Conservation (phyloP, 805 yeast species). For the Schwanniomyces yamadae region DNA sequence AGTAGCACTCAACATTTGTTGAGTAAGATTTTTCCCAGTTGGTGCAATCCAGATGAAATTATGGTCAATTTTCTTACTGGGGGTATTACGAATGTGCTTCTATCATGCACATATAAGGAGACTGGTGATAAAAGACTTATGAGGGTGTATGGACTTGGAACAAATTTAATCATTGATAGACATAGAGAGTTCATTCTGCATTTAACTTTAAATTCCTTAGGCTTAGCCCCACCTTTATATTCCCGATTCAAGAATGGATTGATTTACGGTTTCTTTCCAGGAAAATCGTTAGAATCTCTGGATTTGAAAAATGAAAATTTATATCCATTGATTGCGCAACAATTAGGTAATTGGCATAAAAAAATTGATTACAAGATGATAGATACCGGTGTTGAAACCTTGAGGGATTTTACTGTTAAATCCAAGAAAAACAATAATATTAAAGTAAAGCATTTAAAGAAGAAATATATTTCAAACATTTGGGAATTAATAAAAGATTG, state of each 20-base stretch:
- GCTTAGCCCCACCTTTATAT: constrained; percentile 66
- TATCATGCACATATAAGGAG: constrained; percentile 41
- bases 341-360: constrained; percentile 71
- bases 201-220: constrained; percentile 54
- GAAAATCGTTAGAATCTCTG: constrained; percentile 55
- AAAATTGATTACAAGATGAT: constrained; percentile 45
- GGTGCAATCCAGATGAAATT: constrained; percentile 29
- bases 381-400: constrained; percentile 44
- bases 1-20: constrained; percentile 40
- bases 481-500: constrained; percentile 65
- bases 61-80: constrained; percentile 51
- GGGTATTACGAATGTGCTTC: constrained; percentile 62
- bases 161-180: constrained; percentile 68
- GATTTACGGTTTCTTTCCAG: constrained; percentile 66
- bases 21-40: constrained; percentile 43
- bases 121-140: constrained; percentile 48
- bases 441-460: constrained; percentile 17
- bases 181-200: constrained; percentile 74
- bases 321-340: constrained; percentile 60
- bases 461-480: constrained; percentile 41
- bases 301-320: constrained; percentile 50
- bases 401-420: constrained; percentile 28
- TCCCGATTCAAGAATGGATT: constrained; percentile 72
- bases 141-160: constrained; percentile 74
- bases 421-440: constrained; percentile 13